phyloP scores from a whole-genome alignment of 208 protist species.

The Strigomonas culicis region DNA sequence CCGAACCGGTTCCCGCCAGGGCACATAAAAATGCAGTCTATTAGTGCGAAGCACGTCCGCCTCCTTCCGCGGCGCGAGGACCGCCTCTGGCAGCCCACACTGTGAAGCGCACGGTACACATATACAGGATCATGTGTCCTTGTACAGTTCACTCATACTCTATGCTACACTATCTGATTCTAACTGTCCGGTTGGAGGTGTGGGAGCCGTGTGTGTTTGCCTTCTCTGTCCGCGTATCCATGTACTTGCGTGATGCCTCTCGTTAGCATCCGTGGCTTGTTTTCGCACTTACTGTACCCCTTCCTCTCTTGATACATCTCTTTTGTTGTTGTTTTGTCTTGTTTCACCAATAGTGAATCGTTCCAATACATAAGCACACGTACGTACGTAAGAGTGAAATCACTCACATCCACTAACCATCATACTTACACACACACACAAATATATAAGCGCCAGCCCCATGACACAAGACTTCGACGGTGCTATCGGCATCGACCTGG shows the following conservation, averaged over 20 bases:
- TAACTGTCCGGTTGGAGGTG: no score
- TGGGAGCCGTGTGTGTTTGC: no score
- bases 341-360: no score
- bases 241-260: no score
- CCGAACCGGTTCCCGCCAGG: background rate
- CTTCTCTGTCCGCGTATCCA: no score
- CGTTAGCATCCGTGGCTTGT: no score
- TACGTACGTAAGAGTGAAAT: constrained; percentile 1
- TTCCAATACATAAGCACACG: background rate
- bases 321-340: no score
- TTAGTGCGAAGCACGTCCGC: constrained; percentile 28
- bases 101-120: no score
- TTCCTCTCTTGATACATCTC: no score
- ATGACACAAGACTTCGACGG: constrained; percentile 44
- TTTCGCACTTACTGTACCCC: constrained; percentile 1
- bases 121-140: no score
- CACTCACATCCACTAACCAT: background rate
- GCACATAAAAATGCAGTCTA: background rate
- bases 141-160: no score
- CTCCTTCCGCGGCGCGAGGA: constrained; percentile 73
- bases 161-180: no score
- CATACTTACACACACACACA: background rate
- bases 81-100: constrained; percentile 63
- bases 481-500: constrained; percentile 92
- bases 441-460: constrained; percentile 1